A percentile compares a stretch with the other conserved stretches of the same genome.
Evolutionary conservation across 1,284 basidiomycete species (phyloP).

Genomic region (Trametes hirsuta): DNA sequence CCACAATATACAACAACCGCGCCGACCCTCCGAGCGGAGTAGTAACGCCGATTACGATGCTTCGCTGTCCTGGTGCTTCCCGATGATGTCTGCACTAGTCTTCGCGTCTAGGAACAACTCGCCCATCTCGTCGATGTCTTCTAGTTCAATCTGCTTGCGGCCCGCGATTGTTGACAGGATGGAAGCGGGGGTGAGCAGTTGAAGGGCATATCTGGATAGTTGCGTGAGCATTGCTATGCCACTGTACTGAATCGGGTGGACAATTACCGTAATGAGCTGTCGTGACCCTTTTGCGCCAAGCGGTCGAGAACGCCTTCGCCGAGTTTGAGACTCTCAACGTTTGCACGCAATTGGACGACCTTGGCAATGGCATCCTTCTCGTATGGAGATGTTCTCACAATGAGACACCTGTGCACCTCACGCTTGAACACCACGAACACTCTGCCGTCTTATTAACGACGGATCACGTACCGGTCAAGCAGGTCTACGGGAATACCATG

Average conservation of each 20-base stretch:
- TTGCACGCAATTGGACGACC: slow-evolving; percentile 86
- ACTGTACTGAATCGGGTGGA: not conserved
- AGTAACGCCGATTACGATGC: slow-evolving; percentile 6
- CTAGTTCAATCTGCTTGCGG: slow-evolving; percentile 78
- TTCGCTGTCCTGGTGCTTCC: slow-evolving; percentile 17
- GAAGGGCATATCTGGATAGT: slow-evolving; percentile 79
- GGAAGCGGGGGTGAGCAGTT: slow-evolving; percentile 91
- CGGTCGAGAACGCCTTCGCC: slow-evolving; percentile 79
- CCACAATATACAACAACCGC: slow-evolving; percentile 12
- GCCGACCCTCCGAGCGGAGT: slow-evolving; percentile 7
- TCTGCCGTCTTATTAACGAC: not conserved
- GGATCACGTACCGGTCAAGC: slow-evolving; percentile 73
- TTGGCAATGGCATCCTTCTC: slow-evolving; percentile 84
- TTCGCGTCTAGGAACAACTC: slow-evolving; percentile 96
- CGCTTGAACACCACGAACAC: slow-evolving; percentile 7
- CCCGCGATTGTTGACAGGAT: slow-evolving; percentile 84
- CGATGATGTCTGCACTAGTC: slow-evolving; percentile 66
- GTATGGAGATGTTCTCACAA: slow-evolving; percentile 92
- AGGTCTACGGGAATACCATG: slow-evolving; percentile 96
- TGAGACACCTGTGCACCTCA: slow-evolving; percentile 74
- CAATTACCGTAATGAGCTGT: slow-evolving; percentile 79
- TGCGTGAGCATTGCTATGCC: not conserved
- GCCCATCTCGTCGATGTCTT: slow-evolving; percentile 91
- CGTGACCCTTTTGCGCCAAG: slow-evolving; percentile 84
- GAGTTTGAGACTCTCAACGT: slow-evolving; percentile 85